Conservation (phyloP, 495 filamentous ascomycete genomes). For the Ascodesmis nigricans region DNA sequence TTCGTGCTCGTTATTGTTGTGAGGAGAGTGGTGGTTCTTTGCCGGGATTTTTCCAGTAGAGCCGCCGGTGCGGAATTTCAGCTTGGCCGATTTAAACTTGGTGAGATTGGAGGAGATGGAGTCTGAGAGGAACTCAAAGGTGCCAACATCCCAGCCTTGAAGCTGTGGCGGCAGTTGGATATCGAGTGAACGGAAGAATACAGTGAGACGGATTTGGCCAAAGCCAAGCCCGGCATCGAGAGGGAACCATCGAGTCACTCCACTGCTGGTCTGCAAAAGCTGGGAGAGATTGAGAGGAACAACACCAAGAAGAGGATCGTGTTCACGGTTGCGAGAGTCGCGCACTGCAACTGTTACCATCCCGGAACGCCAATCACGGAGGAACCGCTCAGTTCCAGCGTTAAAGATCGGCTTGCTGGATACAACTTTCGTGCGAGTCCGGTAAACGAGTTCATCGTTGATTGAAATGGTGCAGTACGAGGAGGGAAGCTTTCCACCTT, state of each 20-base stretch:
- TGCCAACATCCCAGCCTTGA: slow-evolving; percentile 83
- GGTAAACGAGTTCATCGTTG: slow-evolving; percentile 77
- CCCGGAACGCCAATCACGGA: slow-evolving; percentile 80
- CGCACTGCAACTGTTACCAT: slow-evolving; percentile 74
- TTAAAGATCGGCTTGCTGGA: slow-evolving; percentile 93
- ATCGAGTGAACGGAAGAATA: slow-evolving; percentile 72
- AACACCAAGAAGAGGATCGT: slow-evolving; percentile 84
- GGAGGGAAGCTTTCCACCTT: slow-evolving; percentile 53
- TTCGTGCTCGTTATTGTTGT: slow-evolving; percentile 21
- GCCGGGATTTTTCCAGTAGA: slow-evolving; percentile 48
- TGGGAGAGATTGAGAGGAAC: slow-evolving; percentile 73
- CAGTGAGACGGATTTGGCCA: slow-evolving; percentile 69
- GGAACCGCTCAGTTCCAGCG: slow-evolving; percentile 78
- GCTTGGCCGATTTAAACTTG: slow-evolving; percentile 35
- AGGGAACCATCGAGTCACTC: slow-evolving; percentile 41
- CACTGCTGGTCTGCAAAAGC: slow-evolving; percentile 62
- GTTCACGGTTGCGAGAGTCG: slow-evolving; percentile 68
- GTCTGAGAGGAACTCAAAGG: slow-evolving; percentile 50
- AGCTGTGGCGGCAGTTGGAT: slow-evolving; percentile 56
- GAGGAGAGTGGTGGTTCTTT: slow-evolving; percentile 9
- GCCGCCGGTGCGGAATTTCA: slow-evolving; percentile 65
- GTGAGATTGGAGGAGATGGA: slow-evolving; percentile 26
- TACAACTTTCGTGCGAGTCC: slow-evolving; percentile 73
- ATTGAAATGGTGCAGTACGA: slow-evolving; percentile 77
- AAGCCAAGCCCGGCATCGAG: slow-evolving; percentile 49